Evolutionary conservation across 2,329 filamentous ascomycete genomes (phyloP).

Genomic region (Fusarium concolor): DNA sequence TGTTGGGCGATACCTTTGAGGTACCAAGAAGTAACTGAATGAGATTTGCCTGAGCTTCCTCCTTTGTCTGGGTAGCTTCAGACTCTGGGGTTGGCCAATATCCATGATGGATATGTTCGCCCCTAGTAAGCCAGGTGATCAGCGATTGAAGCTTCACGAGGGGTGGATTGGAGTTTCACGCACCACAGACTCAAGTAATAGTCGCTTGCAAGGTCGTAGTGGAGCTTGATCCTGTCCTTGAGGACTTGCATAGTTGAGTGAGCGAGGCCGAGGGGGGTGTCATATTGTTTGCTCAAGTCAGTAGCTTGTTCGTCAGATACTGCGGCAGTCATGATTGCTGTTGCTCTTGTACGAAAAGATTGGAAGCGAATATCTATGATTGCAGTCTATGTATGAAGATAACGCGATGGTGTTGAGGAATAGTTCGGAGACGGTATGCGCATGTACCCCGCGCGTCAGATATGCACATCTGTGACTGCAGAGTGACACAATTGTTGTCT

Average conservation of each 20-base stretch:
- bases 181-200: constrained; percentile 72
- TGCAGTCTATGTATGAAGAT: neutral
- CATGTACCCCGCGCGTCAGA: constrained; percentile 28
- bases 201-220: constrained; percentile 71
- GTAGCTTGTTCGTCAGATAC: constrained; percentile 43
- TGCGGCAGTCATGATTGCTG: constrained; percentile 24
- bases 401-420: neutral
- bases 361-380: neutral
- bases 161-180: neutral
- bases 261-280: constrained; percentile 58
- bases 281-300: constrained; percentile 58
- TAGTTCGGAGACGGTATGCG: neutral
- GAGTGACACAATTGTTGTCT: constrained; percentile 16
- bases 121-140: constrained; percentile 55
- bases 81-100: constrained; percentile 64
- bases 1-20: constrained; percentile 48
- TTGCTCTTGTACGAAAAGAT: neutral
- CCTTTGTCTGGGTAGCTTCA: constrained; percentile 64
- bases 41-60: constrained; percentile 67
- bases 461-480: constrained; percentile 18
- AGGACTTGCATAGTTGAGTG: constrained; percentile 62
- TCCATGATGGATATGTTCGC: constrained; percentile 73
- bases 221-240: constrained; percentile 68
- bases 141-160: neutral
- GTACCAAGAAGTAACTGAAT: constrained; percentile 63